Evolutionary conservation across 1,139 yeast species (phyloP).

Genomic region (Nakaseomyces kungkrabaensis): DNA sequence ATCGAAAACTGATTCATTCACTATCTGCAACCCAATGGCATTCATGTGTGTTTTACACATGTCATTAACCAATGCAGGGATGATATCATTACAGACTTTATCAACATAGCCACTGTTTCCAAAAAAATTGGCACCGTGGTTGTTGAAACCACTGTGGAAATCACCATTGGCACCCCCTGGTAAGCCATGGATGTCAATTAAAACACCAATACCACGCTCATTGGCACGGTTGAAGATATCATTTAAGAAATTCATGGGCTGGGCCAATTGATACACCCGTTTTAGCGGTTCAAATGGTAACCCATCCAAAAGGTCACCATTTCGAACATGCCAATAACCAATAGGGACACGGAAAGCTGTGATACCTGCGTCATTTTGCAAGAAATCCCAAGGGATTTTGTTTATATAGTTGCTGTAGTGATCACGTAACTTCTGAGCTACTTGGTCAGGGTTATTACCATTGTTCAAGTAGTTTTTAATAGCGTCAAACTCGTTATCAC

Average conservation of each 20-base stretch:
- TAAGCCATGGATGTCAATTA: slow-evolving; percentile 79
- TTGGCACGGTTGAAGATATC: slow-evolving; percentile 24
- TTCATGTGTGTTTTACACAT: slow-evolving; percentile 53
- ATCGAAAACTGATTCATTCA: slow-evolving; percentile 71
- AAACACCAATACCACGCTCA: slow-evolving; percentile 49
- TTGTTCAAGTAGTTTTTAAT: slow-evolving; percentile 39
- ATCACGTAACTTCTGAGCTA: slow-evolving; percentile 46
- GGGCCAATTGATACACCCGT: slow-evolving; percentile 52
- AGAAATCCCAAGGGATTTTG: slow-evolving; percentile 67
- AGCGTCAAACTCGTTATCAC: slow-evolving; percentile 55
- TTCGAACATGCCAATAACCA: slow-evolving; percentile 80
- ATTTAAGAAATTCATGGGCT: slow-evolving; percentile 46
- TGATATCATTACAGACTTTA: slow-evolving; percentile 37
- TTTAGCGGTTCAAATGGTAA: slow-evolving; percentile 52
- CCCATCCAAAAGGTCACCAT: slow-evolving; percentile 42
- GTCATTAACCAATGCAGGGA: slow-evolving; percentile 47
- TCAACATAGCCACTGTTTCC: slow-evolving; percentile 32
- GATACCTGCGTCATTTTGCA: slow-evolving; percentile 47
- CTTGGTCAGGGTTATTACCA: slow-evolving; percentile 41
- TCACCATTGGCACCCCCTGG: slow-evolving; percentile 90
- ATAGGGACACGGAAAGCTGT: slow-evolving; percentile 77
- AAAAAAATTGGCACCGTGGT: slow-evolving; percentile 58
- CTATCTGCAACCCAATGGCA: slow-evolving; percentile 71
- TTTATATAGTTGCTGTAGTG: slow-evolving; percentile 63
- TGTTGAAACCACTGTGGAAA: slow-evolving; percentile 65